These are phyloP conservation scores for Allium sativum DNA, from an alignment of 106 monocot species.

Conservation along the genomic window DNA sequence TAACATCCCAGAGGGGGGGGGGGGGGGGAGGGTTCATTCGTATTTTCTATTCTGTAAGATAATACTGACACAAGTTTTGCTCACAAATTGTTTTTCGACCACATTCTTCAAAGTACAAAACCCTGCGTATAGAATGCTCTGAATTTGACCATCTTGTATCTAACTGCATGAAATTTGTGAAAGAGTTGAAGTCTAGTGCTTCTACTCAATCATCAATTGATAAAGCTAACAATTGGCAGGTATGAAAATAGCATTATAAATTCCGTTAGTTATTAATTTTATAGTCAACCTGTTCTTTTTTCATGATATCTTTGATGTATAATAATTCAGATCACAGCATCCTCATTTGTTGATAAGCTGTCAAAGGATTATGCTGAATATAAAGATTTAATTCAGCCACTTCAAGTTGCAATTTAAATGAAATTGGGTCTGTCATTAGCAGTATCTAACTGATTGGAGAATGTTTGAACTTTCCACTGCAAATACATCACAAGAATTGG, in stretches of 20 bases:
- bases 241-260: conserved; percentile 7
- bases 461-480: too few relatives aligned
- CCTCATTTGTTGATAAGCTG: conserved; percentile 45
- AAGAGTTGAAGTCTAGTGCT: conserved; percentile 14
- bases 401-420: conserved; percentile 90
- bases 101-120: conserved; percentile 40
- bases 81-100: conserved; percentile 78
- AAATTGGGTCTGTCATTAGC: conserved; percentile 65
- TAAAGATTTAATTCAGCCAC: conserved; percentile 66
- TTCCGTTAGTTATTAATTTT: not conserved
- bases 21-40: not conserved
- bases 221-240: conserved; percentile 68
- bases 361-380: conserved; percentile 63
- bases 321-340: conserved; percentile 38
- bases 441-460: too few relatives aligned
- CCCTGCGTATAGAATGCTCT: conserved; percentile 24
- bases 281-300: not conserved
- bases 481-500: too few relatives aligned
- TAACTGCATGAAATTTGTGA: conserved; percentile 19
- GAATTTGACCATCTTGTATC: conserved; percentile 30
- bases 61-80: conserved; percentile 1
- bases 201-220: conserved; percentile 24
- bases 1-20: too few relatives aligned
- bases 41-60: not conserved
- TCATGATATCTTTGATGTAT: not conserved